These are phyloP conservation scores for Aleurites moluccanus DNA, from an alignment of 441 rosid species.

Conservation along the genomic window DNA sequence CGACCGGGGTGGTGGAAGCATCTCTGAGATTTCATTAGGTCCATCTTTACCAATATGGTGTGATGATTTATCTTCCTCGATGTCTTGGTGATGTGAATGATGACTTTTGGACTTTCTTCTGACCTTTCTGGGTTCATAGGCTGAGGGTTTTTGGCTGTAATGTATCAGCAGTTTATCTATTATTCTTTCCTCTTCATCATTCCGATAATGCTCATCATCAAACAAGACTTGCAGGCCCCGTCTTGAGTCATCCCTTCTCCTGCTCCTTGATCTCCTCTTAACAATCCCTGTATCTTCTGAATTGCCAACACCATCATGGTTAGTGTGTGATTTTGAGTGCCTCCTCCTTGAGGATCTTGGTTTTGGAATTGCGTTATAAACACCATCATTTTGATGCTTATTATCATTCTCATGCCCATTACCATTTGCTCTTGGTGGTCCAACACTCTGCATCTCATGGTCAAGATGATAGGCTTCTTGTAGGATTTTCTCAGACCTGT, in stretches of 20 bases:
- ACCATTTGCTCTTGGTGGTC: slow-evolving; percentile 26
- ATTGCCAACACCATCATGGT: slow-evolving; percentile 34
- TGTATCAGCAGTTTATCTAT: slow-evolving; percentile 84
- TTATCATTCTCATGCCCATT: slow-evolving; percentile 25
- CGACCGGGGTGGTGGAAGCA: slow-evolving; percentile 52
- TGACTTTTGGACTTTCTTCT: slow-evolving; percentile 56
- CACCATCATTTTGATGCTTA: slow-evolving; percentile 31
- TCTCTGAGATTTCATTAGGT: slow-evolving; percentile 38
- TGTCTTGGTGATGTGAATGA: slow-evolving; percentile 30
- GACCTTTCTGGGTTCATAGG: slow-evolving; percentile 42
- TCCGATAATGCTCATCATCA: slow-evolving; percentile 49
- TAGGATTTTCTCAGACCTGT: slow-evolving; percentile 28
- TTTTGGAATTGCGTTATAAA: slow-evolving; percentile 43
- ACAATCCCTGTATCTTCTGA: slow-evolving; percentile 33
- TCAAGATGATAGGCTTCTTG: slow-evolving; percentile 27
- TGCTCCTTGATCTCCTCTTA: slow-evolving; percentile 54
- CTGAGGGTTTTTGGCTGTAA: slow-evolving; percentile 72
- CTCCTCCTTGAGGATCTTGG: slow-evolving; percentile 58
- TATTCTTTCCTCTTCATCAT: slow-evolving; percentile 74
- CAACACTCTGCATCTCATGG: slow-evolving; percentile 32
- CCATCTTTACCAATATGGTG: slow-evolving; percentile 24
- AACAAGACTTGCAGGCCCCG: slow-evolving; percentile 63
- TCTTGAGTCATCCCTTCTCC: slow-evolving; percentile 64
- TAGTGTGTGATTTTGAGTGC: slow-evolving; percentile 41
- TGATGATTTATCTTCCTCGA: slow-evolving; percentile 26